These are phyloP conservation scores for Calocybe gangraenosa DNA, from an alignment of 768 basidiomycete genomes.

Conservation along the genomic window DNA sequence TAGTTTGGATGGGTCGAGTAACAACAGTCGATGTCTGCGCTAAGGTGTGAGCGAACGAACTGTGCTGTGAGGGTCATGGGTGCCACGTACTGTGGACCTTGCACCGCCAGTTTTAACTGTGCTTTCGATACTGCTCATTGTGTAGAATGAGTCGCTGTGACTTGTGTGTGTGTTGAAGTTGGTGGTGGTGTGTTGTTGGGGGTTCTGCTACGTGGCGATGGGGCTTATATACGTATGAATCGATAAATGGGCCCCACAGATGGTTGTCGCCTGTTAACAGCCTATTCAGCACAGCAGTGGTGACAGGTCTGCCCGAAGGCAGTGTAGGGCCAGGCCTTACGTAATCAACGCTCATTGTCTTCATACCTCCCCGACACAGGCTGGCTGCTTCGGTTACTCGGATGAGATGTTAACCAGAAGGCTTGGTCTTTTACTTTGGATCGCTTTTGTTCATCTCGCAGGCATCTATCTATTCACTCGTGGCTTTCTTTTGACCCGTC, in stretches of 20 bases:
- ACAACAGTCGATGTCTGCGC: neutral
- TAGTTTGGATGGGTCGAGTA: neutral
- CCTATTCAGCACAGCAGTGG: neutral
- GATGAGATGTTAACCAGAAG: conserved; percentile 23
- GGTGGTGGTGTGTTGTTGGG: neutral
- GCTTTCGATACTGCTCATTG: too few species aligned
- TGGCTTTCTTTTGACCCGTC: conserved; percentile 84
- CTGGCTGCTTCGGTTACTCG: neutral
- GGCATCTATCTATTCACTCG: conserved; percentile 88
- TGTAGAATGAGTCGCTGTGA: neutral
- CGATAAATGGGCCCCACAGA: too few species aligned
- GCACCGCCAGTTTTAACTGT: neutral
- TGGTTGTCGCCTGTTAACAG: too few species aligned
- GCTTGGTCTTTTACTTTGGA: conserved; percentile 44
- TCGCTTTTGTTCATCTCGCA: conserved; percentile 64
- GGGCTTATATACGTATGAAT: neutral
- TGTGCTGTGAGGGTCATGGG: neutral
- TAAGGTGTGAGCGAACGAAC: neutral
- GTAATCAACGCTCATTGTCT: too few species aligned
- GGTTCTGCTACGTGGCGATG: neutral
- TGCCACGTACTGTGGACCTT: neutral
- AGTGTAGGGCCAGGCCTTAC: too few species aligned
- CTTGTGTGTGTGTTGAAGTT: too few species aligned
- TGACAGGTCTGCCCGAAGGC: neutral
- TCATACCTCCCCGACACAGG: too few species aligned